Evolutionary conservation across 352 stramenopile genomes (phyloP), one percentile per base, ranked within the genome.

Genomic region (Aphanomyces cochlioides): DNA sequence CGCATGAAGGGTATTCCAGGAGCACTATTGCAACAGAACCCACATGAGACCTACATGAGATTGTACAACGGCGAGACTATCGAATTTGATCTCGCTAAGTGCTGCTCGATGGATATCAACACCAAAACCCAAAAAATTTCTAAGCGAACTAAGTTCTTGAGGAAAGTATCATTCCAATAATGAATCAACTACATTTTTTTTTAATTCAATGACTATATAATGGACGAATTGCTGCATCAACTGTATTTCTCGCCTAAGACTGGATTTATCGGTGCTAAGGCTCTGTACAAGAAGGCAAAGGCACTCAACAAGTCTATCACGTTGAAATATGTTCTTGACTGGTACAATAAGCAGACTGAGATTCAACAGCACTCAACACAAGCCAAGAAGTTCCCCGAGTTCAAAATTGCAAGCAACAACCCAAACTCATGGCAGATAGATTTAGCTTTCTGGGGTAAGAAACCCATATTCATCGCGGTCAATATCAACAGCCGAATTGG

Each of bases 401-500:
- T 63, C 21, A 53, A 64, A 37, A 56, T 45, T 43, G 67, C 43
- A 73, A 66, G 28, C 54, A 66, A 66, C 17, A 48, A 54, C 38
- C 41, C 58, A 34, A 48, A 66, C 37, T 15, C 34, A n/a, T 66
- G 38, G 41, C 58, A 66, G 37, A 58, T 72, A 13, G 60, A 72
- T 28, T 41, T 72, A 41, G 37, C 54, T 15, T 72, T 81, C 66
- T 70, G 41, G 13, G 10, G 60, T 4, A 72, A 70, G 28, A 57
- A 59, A 34, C 56, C 66, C 17, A 72, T 66, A 58, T 59, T 58
- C 47, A 72, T 59, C n/a, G 54, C 38, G 45, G 38, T 72, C 10
- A 59, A 59, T 21, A 72, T 66, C 37, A 72, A 66, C 48, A 65
- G 34, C 37, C 21, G 19, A 48, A 72, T 72, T 53, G 78, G 76